Evolutionary conservation across 139 green algal genomes (phyloP).

Genomic region (Picochlorum sp.): DNA sequence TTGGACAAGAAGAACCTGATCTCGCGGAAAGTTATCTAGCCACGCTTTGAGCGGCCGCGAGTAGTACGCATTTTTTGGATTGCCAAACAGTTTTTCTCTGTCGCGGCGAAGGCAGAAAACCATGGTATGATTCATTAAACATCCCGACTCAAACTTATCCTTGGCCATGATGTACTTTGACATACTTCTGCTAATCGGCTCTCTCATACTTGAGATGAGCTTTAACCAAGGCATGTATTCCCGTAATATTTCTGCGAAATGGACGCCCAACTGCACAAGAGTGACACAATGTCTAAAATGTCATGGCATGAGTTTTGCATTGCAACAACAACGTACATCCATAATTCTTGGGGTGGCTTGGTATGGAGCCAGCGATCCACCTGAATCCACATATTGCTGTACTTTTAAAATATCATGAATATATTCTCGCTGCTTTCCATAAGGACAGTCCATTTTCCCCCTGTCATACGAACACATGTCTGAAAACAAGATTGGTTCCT

Average conservation of each 20-base stretch:
- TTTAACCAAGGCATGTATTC: constrained; percentile 25
- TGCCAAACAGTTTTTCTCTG: neutral
- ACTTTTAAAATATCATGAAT: neutral
- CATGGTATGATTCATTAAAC: constrained; percentile 10
- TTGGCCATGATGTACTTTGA: constrained; percentile 19
- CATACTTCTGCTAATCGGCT: constrained; percentile 16
- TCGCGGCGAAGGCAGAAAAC: neutral
- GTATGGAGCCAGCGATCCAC: neutral
- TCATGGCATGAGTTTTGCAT: too few relatives aligned
- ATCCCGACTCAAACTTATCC: constrained; percentile 10
- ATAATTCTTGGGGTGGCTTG: neutral
- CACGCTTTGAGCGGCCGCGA: constrained; percentile 1
- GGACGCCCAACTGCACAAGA: neutral
- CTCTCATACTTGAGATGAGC: constrained; percentile 14
- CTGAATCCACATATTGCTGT: neutral
- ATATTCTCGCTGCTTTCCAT: neutral
- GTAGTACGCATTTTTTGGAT: neutral
- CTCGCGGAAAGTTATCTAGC: neutral
- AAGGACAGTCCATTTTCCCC: constrained; percentile 2
- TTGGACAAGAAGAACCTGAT: constrained; percentile 1
- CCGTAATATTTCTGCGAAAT: neutral
- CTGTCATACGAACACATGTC: neutral
- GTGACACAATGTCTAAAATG: too few relatives aligned
- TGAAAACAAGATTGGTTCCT: neutral
- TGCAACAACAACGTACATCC: neutral